These are phyloP conservation scores for Phytophthora macrochlamydospora DNA, from an alignment of 352 stramenopile genomes.

Conservation along the genomic window DNA sequence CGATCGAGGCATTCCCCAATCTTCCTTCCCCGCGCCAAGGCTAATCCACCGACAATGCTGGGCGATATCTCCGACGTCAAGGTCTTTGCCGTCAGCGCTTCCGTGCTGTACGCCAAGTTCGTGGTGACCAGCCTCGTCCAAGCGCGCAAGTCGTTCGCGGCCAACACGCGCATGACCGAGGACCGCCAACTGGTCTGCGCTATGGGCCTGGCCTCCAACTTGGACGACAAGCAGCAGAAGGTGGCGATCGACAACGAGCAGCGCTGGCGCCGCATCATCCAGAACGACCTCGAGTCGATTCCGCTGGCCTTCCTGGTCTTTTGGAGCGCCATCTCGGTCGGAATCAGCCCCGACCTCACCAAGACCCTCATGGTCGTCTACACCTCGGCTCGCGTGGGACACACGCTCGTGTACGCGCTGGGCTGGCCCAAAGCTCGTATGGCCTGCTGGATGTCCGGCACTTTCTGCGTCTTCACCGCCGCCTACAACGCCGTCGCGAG, in stretches of 20 bases:
- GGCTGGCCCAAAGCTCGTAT: conserved; percentile 27
- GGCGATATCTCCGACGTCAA: conserved; percentile 30
- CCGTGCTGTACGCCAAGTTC: conserved; percentile 68
- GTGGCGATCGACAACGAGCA: conserved; percentile 37
- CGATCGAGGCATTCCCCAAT: conserved; percentile 6
- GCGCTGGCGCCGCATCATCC: conserved; percentile 59
- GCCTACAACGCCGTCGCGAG: conserved; percentile 25
- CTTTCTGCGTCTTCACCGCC: conserved; percentile 23
- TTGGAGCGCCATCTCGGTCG: conserved; percentile 40
- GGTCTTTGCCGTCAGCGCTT: conserved; percentile 33
- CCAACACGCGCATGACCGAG: conserved; percentile 48
- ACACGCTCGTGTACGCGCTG: conserved; percentile 49
- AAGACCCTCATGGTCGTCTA: conserved; percentile 43
- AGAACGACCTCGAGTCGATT: conserved; percentile 68
- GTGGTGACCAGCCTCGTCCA: conserved; percentile 55
- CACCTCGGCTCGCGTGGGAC: conserved; percentile 41
- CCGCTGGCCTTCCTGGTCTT: conserved; percentile 53
- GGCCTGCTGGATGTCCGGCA: conserved; percentile 37
- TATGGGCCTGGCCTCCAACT: conserved; percentile 24
- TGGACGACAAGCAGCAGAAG: conserved; percentile 30
- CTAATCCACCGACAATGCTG: conserved; percentile 17
- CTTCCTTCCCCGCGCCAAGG: conserved; percentile 2
- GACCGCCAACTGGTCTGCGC: conserved; percentile 37
- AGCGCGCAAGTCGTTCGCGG: conserved; percentile 46
- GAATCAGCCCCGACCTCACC: conserved; percentile 39